A percentile compares a stretch with the other conserved stretches of the same genome.
Conservation (phyloP, 2,329 filamentous ascomycete genomes). For the Penicillium oxalicum region DNA sequence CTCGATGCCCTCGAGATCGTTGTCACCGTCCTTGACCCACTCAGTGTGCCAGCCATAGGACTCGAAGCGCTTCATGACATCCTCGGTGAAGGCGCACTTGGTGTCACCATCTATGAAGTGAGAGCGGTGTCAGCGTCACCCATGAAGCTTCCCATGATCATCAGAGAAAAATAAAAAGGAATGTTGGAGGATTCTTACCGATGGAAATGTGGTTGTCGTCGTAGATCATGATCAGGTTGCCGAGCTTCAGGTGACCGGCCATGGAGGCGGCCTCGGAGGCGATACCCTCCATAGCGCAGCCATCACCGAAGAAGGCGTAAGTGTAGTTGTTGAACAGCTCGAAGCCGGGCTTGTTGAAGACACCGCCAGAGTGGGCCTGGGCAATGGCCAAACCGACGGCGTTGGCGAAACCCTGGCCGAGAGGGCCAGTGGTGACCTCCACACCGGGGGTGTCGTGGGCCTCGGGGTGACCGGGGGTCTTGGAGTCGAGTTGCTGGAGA, state of each 20-base stretch:
- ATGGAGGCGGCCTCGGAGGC: slow-evolving; percentile 85
- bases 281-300: slow-evolving; percentile 97
- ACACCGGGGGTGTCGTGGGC: slow-evolving; percentile 92
- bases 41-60: slow-evolving; percentile 93
- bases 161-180: background rate
- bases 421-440: slow-evolving; percentile 95
- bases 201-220: slow-evolving; percentile 98
- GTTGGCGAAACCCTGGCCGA: slow-evolving; percentile 95
- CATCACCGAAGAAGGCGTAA: slow-evolving; percentile 94
- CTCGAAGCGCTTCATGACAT: slow-evolving; percentile 91
- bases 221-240: slow-evolving; percentile 94
- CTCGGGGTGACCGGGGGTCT: slow-evolving; percentile 94
- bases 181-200: slow-evolving; percentile 41
- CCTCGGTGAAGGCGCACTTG: slow-evolving; percentile 94
- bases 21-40: slow-evolving; percentile 79
- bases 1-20: slow-evolving; percentile 82
- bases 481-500: slow-evolving; percentile 61
- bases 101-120: slow-evolving; percentile 71
- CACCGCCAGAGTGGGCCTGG: slow-evolving; percentile 81
- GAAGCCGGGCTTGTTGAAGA: slow-evolving; percentile 95
- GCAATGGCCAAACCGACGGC: slow-evolving; percentile 97
- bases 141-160: no score
- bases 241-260: slow-evolving; percentile 93
- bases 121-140: slow-evolving; percentile 4
- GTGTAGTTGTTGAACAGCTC: slow-evolving; percentile 94